Base-by-base conservation (phyloP, 768 basidiomycete species). In the Trametes villosa region DNA sequence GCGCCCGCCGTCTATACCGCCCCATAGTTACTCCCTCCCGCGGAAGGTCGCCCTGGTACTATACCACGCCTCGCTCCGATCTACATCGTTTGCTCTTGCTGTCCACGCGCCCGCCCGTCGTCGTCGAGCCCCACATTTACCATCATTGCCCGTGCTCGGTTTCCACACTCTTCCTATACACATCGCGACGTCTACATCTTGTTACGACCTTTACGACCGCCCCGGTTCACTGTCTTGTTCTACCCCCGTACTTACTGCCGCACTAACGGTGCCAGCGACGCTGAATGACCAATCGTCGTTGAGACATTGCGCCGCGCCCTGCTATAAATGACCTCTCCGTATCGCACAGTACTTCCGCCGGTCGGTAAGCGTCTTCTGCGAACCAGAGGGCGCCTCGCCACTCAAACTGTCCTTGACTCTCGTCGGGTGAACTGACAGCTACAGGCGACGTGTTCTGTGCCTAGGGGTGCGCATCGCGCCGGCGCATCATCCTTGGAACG, bases 121-220 rank as follows among this genome's bases (percentile, higher is more conserved):
- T 38, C 46, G 55, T n/a, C 33, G 15, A 8, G 7, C 12, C 11
- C 52, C 9, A 27, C 26, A 9, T 53, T 22, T 30, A 31, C 56
- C 46, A 31, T 40, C 45, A 40, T n/a, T 49, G 34, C 45, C 31
- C 34, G 18, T 46, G 36, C 5, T 18, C n/a, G 36, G 13, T 30
- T 17, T 47, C 18, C 45, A 33, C 24, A 34, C 24, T 24, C 45
- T 34, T 36, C 34, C 9, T 26, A 46, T 27, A 26, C 26, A 49
- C 46, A 48, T 26, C 11, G 36, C 24, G 9, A 51, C 50, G 49
- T 59, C 29, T 44, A 59, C 31, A 38, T 29, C 44, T 29, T 26
- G 44, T 60, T 60, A 60, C 46, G 59, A 60, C 59, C 41, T 59
- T 60, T n/a, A 60, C 52, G 59, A 60, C 59, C 50, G 52, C 42